These are phyloP conservation scores for Spinacia oleracea DNA, from an alignment of 179 eudicot genomes.

Conservation along the genomic window DNA sequence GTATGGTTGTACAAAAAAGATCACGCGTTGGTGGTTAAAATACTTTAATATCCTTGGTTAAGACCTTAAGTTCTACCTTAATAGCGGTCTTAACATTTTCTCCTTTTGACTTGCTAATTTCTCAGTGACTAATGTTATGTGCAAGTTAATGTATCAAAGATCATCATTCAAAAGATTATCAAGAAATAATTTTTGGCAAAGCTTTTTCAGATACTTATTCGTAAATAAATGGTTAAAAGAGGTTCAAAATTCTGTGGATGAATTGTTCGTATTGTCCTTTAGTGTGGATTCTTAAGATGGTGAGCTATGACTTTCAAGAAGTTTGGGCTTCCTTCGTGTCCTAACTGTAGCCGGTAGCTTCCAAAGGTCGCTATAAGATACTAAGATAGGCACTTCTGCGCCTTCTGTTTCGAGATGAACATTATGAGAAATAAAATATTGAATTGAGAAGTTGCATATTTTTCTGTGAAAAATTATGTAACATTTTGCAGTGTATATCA, in stretches of 20 bases:
- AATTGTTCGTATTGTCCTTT: neutral
- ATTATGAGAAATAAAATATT: neutral
- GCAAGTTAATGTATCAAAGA: neutral
- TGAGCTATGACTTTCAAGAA: neutral
- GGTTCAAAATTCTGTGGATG: neutral
- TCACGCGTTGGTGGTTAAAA: neutral
- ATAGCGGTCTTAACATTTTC: neutral
- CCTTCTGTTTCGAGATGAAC: neutral
- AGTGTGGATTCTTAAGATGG: neutral
- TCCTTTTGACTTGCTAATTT: neutral
- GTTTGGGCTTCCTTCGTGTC: neutral
- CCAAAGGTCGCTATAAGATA: too few species aligned
- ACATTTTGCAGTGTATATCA: neutral
- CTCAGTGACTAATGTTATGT: neutral
- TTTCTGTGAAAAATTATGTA: neutral
- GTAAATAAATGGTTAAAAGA: neutral
- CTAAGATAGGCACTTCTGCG: neutral
- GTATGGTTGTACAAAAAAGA: slow-evolving; percentile 6
- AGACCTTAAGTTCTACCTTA: neutral
- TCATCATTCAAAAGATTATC: neutral
- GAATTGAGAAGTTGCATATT: neutral
- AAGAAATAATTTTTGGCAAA: neutral
- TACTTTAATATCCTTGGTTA: neutral
- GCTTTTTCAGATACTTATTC: neutral
- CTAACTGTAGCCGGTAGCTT: neutral